Conservation (phyloP, 352 stramenopile species). For the Albugo candida region DNA sequence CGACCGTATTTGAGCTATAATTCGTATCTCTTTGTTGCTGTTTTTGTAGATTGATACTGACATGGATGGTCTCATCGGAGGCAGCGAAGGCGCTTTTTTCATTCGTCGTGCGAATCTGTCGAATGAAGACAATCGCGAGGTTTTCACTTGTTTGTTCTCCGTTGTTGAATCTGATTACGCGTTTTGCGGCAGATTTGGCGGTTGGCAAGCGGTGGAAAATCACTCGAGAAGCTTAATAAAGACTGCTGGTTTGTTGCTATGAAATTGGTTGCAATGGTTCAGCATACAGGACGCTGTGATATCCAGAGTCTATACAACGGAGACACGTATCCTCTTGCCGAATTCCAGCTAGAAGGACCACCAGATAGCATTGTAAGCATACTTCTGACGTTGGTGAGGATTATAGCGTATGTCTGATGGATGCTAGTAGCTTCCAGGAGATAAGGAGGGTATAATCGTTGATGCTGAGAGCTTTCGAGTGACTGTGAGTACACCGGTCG, state of each 20-base stretch:
- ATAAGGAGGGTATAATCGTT: background rate
- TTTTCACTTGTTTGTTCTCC: conserved; percentile 4
- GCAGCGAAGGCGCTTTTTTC: conserved; percentile 53
- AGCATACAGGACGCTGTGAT: conserved; percentile 64
- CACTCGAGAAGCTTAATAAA: conserved; percentile 69
- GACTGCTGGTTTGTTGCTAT: conserved; percentile 82
- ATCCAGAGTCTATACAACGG: conserved; percentile 67
- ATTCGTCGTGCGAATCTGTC: conserved; percentile 55
- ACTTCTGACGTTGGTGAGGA: background rate
- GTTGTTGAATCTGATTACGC: background rate
- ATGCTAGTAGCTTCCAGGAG: conserved; percentile 26
- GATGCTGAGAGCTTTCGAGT: conserved; percentile 48
- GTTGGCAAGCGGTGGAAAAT: conserved; percentile 73
- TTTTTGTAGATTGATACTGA: conserved; percentile 47
- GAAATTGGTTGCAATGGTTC: conserved; percentile 76
- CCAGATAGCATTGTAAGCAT: conserved; percentile 51
- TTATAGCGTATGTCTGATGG: background rate
- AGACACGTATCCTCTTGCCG: conserved; percentile 38
- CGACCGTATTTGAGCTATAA: background rate
- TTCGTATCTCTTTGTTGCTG: background rate
- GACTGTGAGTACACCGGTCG: conserved; percentile 51
- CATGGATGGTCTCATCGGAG: conserved; percentile 50
- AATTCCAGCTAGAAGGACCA: conserved; percentile 62
- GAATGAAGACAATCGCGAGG: conserved; percentile 74
- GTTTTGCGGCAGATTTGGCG: conserved; percentile 49